Conservation (phyloP, 1,139 yeast genomes). For the Kurtzmaniella quercitrusa region DNA sequence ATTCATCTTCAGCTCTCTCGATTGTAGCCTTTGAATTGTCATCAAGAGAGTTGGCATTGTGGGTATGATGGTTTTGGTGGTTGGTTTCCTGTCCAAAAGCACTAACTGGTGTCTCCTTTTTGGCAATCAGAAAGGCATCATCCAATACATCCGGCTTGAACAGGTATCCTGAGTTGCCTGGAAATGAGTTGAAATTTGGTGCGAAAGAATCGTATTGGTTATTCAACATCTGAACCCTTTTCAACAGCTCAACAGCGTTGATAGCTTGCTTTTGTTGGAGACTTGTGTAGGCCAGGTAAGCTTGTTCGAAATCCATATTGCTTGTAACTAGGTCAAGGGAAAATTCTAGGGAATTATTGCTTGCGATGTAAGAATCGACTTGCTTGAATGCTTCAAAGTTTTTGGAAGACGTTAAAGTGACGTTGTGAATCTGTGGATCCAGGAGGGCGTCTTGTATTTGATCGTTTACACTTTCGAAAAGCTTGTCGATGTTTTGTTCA, state of each 20-base stretch:
- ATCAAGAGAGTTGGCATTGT: slow-evolving; percentile 4
- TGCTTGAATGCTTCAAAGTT: neutral
- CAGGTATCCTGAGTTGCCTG: slow-evolving; percentile 6
- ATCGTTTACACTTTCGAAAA: neutral
- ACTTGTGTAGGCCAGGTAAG: slow-evolving; percentile 37
- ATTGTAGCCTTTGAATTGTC: slow-evolving; percentile 9
- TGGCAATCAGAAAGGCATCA: neutral
- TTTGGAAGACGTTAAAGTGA: neutral
- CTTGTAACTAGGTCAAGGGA: slow-evolving; percentile 29
- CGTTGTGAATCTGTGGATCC: neutral
- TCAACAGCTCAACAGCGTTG: slow-evolving; percentile 35
- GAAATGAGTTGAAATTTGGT: slow-evolving; percentile 4
- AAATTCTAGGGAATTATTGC: slow-evolving; percentile 10
- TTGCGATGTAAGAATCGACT: neutral
- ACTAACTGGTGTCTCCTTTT: neutral
- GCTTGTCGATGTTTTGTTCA: neutral
- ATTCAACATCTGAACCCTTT: slow-evolving; percentile 34
- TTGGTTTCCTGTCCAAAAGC: neutral
- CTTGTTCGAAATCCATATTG: slow-evolving; percentile 49
- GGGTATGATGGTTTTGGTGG: neutral
- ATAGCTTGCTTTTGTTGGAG: slow-evolving; percentile 39
- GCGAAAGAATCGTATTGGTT: slow-evolving; percentile 15
- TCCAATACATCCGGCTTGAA: slow-evolving; percentile 1
- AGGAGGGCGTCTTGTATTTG: neutral
- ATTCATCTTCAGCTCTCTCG: slow-evolving; percentile 23